Percentiles rank a stretch among this genome's conserved stretches.
Conservation (phyloP, 768 basidiomycete genomes). For the Lentinus brumalis region DNA sequence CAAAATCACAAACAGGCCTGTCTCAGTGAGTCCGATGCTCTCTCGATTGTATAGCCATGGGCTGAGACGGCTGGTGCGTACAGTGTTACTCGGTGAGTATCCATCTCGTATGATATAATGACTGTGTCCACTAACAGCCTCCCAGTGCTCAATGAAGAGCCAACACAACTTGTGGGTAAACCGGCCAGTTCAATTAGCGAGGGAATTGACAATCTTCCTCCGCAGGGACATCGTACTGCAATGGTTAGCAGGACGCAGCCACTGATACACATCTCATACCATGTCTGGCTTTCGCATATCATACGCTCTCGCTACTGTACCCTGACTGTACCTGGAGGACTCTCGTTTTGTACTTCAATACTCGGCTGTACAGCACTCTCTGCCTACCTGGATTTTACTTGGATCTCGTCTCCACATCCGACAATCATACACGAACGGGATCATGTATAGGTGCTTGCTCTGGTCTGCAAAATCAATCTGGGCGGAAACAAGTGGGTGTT, state of each 20-base stretch:
- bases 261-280: constrained; percentile 38
- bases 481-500: constrained; percentile 4
- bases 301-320: constrained; percentile 5
- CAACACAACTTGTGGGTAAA: constrained; percentile 85
- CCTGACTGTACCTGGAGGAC: constrained; percentile 11
- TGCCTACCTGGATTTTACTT: neutral
- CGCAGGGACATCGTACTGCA: constrained; percentile 81
- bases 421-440: no score
- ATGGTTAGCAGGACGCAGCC: constrained; percentile 81
- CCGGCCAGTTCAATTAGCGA: neutral
- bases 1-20: constrained; percentile 76
- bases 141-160: constrained; percentile 93
- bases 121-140: neutral
- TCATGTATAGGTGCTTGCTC: no score
- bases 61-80: neutral
- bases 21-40: constrained; percentile 64
- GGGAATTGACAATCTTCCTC: constrained; percentile 7
- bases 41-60: neutral
- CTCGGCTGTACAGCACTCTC: neutral
- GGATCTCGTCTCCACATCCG: no score
- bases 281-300: neutral
- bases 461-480: constrained; percentile 9
- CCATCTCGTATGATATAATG: neutral
- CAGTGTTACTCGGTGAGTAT: constrained; percentile 81
- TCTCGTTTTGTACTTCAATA: constrained; percentile 12